Evolutionary conservation across 352 stramenopile species (phyloP).

Genomic region (Globisporangium parvum): DNA sequence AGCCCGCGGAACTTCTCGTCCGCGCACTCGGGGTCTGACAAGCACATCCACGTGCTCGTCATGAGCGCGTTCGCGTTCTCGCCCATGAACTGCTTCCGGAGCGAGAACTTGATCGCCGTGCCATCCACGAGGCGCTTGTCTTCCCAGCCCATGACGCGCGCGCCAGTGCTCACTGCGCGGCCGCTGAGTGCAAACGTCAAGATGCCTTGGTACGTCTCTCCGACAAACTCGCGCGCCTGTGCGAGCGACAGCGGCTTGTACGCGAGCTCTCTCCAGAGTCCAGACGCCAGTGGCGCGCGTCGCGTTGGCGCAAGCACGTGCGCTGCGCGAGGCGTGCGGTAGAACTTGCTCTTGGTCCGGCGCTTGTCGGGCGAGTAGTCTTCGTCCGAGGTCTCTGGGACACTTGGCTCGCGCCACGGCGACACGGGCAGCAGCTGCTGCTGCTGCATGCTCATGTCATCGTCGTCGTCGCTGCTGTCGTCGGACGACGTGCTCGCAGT

Average conservation of each 20-base stretch:
- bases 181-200: constrained; percentile 51
- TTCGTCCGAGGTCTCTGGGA: constrained; percentile 23
- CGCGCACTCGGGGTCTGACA: constrained; percentile 54
- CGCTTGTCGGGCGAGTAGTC: constrained; percentile 30
- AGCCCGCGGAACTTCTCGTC: constrained; percentile 57
- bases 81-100: constrained; percentile 49
- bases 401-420: constrained; percentile 9
- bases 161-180: constrained; percentile 36
- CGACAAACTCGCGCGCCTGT: constrained; percentile 19
- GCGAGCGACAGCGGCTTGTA: constrained; percentile 18
- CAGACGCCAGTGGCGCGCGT: constrained; percentile 1
- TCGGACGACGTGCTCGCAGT: constrained; percentile 16
- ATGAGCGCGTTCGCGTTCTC: constrained; percentile 37
- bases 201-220: constrained; percentile 42
- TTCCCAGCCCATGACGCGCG: constrained; percentile 55
- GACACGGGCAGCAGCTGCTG: no score
- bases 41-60: constrained; percentile 61
- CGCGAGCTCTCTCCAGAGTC: constrained; percentile 6
- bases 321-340: constrained; percentile 26
- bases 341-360: constrained; percentile 19
- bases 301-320: constrained; percentile 8
- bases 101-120: constrained; percentile 54
- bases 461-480: constrained; percentile 11
- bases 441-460: constrained; percentile 11
- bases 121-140: constrained; percentile 51